Evolutionary conservation across 768 basidiomycete species (phyloP), one percentile per base, ranked within the genome.

Genomic region (Fomitopsis serialis): DNA sequence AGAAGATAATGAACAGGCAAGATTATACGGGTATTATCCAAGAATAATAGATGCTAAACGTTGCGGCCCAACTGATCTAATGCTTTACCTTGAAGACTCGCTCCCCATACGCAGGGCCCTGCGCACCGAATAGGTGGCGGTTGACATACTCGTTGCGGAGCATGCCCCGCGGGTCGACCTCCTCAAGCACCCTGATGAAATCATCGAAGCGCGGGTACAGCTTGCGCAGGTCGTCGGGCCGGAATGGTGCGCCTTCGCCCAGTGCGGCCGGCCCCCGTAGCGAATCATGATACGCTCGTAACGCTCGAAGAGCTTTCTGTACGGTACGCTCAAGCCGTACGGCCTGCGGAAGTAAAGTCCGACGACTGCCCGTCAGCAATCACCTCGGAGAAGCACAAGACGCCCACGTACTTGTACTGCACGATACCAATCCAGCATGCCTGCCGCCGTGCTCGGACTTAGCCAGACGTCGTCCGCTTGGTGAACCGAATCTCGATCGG

Each of bases 351-450:
- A 37, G 37, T 32, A 32, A 40, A 40, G 37, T 5, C 22, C 10
- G 49, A 35, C 23, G 37, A 9, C 45, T 19, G 42, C 19, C 29
- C 21, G 48, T 32, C 23, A 50, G 54, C 45, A 34, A 53, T 27
- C 46, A 35, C 29, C 19, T 24, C 24, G 22, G n/a, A 50, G 40
- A 42, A 34, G 36, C 24, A 46, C 4, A 17, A 25, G 40, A 40
- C 32, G 37, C 37, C 15, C 7, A 71, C 89, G 63, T 54, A 98
- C 96, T 92, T 92, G 74, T 85, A 99, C 64, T 95, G 92, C n/a
- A 97, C 82, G 49, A 98, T 83, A n/a, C 97, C 97, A 55, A 99
- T 91, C 89, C 94, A 99, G 60, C 86, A 89, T 8, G 89, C 94
- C 66, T 74, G 53, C 82, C 78, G 49, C 85, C 86, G 64, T 82